Evolutionary conservation across 2,329 filamentous ascomycete species (phyloP).

Genomic region (Emericellopsis cladophorae): DNA sequence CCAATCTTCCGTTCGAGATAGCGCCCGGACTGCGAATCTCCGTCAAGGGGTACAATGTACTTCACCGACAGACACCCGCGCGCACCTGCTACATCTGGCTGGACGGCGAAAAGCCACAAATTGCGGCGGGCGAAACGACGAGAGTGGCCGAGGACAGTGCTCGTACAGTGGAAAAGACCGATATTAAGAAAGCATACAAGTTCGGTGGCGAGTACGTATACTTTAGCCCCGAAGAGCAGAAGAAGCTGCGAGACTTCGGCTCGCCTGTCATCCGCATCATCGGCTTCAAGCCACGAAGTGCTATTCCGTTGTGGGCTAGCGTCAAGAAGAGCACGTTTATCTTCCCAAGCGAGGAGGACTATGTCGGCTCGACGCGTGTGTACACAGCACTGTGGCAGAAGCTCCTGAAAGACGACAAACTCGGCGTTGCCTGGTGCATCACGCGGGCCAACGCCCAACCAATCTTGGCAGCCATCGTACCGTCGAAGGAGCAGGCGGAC

Average conservation of each 20-base stretch:
- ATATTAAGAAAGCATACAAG: slow-evolving; percentile 87
- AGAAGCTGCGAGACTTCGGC: slow-evolving; percentile 66
- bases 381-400: slow-evolving; percentile 89
- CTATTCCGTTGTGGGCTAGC: slow-evolving; percentile 73
- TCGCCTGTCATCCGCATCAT: slow-evolving; percentile 76
- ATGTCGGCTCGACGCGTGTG: slow-evolving; percentile 80
- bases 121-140: slow-evolving; percentile 62
- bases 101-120: slow-evolving; percentile 72
- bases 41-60: slow-evolving; percentile 82
- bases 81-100: slow-evolving; percentile 82
- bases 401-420: slow-evolving; percentile 63
- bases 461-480: slow-evolving; percentile 67
- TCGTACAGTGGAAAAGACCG: slow-evolving; percentile 62
- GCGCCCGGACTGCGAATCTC: slow-evolving; percentile 76
- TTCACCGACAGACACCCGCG: slow-evolving; percentile 72
- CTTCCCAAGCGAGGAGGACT: slow-evolving; percentile 84
- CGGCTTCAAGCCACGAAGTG: slow-evolving; percentile 75
- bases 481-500: slow-evolving; percentile 54
- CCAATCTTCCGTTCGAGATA: slow-evolving; percentile 75
- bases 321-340: slow-evolving; percentile 82
- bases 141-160: slow-evolving; percentile 68
- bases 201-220: slow-evolving; percentile 85
- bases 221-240: slow-evolving; percentile 77
- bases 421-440: slow-evolving; percentile 84
- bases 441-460: slow-evolving; percentile 71